Base-by-base conservation (phyloP, 257 asterid species). In the Handroanthus guayacan region DNA sequence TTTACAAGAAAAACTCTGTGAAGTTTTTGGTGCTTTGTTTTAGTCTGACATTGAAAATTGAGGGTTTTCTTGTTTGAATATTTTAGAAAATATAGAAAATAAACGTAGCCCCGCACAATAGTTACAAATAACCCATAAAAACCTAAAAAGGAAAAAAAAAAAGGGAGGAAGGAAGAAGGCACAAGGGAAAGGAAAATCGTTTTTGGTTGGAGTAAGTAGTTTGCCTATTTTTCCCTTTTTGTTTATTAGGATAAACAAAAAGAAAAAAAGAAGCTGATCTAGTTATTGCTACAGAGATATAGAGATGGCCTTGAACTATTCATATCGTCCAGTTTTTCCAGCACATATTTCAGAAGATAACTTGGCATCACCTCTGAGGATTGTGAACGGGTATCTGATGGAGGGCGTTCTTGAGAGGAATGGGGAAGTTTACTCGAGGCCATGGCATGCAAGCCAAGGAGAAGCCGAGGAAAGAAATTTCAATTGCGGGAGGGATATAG, bases 221-320 rank as follows among this genome's bases (percentile, higher is more conserved):
- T 58, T 45, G 55, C 62, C 34, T 12, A 25, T 3, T 31, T 37
- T 31, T 2, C 3, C 45, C 51, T 74, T 64, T 63, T 55, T 68
- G 52, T 76, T 69, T 18, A 62, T 9, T 62, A 62, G 57, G 9
- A 5, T 41, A 62, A 17, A 48, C 48, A 54, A 5, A 62, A 31
- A 66, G 38, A 48, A 61, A 18, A 48, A 39, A 31, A 41, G 57
- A 41, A 8, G 45, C 41, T 62, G 14, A 58, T 72, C 74, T 76
- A 52, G 81, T 75, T 17, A 69, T 83, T 79, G 37, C 67, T 61
- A 48, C 47, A 62, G 83, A 78, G 83, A 71, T 71, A 65, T 74
- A 67, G 82, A 75, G 79, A 90, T 90, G 96, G 96, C 92, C 38
- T 83, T 90, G 89, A 90, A 90, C 79, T 90, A 68, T 81, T 88